Percentiles rank a stretch among this genome's conserved stretches.
phyloP scores from a whole-genome alignment of 2,329 filamentous ascomycete genomes.

The Xylariaceae sp. region DNA sequence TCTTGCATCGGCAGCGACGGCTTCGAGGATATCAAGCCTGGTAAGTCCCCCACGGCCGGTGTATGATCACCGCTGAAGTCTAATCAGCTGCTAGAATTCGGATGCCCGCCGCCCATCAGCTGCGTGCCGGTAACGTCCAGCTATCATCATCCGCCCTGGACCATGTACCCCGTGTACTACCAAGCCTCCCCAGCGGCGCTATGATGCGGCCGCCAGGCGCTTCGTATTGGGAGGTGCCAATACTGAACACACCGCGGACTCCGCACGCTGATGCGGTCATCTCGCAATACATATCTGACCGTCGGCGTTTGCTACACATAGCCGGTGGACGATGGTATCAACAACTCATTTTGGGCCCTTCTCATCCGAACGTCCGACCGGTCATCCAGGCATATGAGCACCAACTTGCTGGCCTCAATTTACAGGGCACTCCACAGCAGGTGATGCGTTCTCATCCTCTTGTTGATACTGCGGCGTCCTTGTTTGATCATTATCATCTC shows the following conservation, averaged over 20 bases:
- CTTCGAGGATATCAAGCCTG: constrained; percentile 26
- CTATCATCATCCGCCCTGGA: constrained; percentile 28
- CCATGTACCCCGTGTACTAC: constrained; percentile 29
- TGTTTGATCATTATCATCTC: constrained; percentile 23
- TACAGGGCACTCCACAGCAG: constrained; percentile 16
- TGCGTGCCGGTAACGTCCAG: constrained; percentile 24
- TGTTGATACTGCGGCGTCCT: constrained; percentile 21
- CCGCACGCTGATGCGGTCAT: constrained; percentile 28
- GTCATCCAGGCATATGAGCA: constrained; percentile 16
- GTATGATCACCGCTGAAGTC: constrained; percentile 15
- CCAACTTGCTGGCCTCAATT: constrained; percentile 6
- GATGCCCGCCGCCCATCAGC: constrained; percentile 23
- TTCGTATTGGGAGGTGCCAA: constrained; percentile 26
- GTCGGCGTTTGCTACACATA: constrained; percentile 24
- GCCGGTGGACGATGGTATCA: constrained; percentile 13
- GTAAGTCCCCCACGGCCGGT: constrained; percentile 16
- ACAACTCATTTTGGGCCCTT: constrained; percentile 25
- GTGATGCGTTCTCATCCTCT: constrained; percentile 17
- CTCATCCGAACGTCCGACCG: constrained; percentile 26
- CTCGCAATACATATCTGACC: constrained; percentile 28
- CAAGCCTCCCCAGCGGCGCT: constrained; percentile 20
- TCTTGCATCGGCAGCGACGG: constrained; percentile 24
- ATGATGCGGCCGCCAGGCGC: constrained; percentile 7
- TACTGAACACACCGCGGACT: constrained; percentile 23
- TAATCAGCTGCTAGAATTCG: constrained; percentile 25